phyloP scores from a whole-genome alignment of 768 basidiomycete species.

The Leccinellum luteum region DNA sequence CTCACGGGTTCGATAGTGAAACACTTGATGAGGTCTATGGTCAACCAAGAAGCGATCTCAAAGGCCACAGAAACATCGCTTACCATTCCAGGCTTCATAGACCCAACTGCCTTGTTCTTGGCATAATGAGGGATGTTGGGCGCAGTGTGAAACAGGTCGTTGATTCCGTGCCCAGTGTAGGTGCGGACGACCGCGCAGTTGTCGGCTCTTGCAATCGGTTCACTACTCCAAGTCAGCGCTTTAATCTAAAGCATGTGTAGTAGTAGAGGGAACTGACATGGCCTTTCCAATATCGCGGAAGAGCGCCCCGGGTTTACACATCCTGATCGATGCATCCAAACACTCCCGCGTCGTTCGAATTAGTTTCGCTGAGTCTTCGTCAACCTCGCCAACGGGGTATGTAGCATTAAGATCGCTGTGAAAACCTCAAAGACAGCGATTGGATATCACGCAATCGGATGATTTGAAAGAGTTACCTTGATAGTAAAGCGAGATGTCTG shows the following conservation, averaged over 20 bases:
- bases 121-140: conserved; percentile 96
- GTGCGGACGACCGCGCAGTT: conserved; percentile 90
- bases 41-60: conserved; percentile 4
- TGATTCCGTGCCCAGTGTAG: conserved; percentile 90
- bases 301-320: conserved; percentile 91
- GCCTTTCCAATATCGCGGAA: conserved; percentile 85
- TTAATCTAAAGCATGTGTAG: conserved; percentile 12
- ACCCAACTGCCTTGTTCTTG: conserved; percentile 88
- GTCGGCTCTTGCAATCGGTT: conserved; percentile 78
- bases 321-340: conserved; percentile 84
- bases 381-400: conserved; percentile 84
- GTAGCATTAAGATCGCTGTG: conserved; percentile 94
- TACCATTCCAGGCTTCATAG: conserved; percentile 94
- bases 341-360: conserved; percentile 80
- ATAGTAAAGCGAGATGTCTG: conserved; percentile 80
- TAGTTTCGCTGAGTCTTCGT: conserved; percentile 79
- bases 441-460: neutral
- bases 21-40: conserved; percentile 33
- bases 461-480: conserved; percentile 49
- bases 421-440: conserved; percentile 50
- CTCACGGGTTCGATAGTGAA: conserved; percentile 82
- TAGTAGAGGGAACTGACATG: conserved; percentile 60
- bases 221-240: conserved; percentile 43
- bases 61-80: conserved; percentile 23
- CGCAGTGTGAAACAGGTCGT: conserved; percentile 77